These are phyloP conservation scores for Endotrypanum monterogeii DNA, from an alignment of 208 protist genomes.

Conservation along the genomic window DNA sequence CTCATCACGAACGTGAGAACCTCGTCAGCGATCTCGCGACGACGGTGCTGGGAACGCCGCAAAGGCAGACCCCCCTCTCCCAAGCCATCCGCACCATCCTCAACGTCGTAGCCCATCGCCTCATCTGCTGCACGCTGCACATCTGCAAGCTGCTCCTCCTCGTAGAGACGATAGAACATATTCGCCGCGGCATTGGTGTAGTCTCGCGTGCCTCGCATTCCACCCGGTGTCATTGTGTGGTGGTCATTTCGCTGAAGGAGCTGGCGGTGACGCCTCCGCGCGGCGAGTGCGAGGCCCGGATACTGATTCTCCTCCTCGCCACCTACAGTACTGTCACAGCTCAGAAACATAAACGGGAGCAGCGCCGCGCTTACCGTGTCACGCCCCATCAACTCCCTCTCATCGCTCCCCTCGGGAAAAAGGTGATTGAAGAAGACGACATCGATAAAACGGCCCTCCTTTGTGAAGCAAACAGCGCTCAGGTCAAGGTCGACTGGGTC, in stretches of 20 bases:
- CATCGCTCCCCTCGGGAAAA: conserved; percentile 60
- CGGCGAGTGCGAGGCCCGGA: conserved; percentile 54
- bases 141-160: conserved; percentile 59
- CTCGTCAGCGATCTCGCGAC: conserved; percentile 73
- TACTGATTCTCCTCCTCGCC: conserved; percentile 84
- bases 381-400: conserved; percentile 42
- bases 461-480: conserved; percentile 78
- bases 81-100: conserved; percentile 22
- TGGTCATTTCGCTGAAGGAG: not conserved
- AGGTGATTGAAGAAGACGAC: conserved; percentile 89
- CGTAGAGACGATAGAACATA: conserved; percentile 73
- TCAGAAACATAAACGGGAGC: conserved; percentile 85
- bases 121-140: conserved; percentile 56
- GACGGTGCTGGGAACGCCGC: conserved; percentile 6
- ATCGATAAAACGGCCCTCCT: conserved; percentile 73
- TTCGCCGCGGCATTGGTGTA: conserved; percentile 37
- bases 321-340: conserved; percentile 77
- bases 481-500: conserved; percentile 83
- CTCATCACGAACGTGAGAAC: conserved; percentile 74
- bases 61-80: conserved; percentile 8
- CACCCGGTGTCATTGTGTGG: not conserved
- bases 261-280: conserved; percentile 36
- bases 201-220: conserved; percentile 26
- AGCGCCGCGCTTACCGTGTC: conserved; percentile 47
- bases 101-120: conserved; percentile 26